Conservation (phyloP, 345 rosid genomes). For the Eucalyptus curtisii region DNA sequence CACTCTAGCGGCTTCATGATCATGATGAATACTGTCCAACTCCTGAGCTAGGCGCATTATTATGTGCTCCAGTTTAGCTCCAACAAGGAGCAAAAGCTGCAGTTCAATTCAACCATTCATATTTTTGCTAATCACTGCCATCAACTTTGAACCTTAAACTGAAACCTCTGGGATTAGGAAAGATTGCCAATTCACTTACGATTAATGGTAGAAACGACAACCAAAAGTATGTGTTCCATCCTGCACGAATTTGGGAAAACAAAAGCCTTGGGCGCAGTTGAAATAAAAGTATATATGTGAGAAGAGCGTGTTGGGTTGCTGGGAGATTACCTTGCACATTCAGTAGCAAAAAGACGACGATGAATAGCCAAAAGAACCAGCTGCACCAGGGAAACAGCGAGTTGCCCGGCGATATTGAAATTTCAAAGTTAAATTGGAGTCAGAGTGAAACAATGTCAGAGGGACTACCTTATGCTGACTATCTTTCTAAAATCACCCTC, state of each 20-base stretch:
- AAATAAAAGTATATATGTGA: not conserved
- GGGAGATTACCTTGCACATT: constrained; percentile 44
- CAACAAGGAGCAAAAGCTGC: constrained; percentile 75
- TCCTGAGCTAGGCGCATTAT: constrained; percentile 50
- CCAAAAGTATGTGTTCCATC: constrained; percentile 90
- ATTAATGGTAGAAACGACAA: constrained; percentile 65
- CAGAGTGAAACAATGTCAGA: not conserved
- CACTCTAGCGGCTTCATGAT: constrained; percentile 28
- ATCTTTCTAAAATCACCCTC: constrained; percentile 56
- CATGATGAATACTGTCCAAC: not conserved
- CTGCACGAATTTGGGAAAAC: constrained; percentile 12
- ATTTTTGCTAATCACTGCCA: not conserved
- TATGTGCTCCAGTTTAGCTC: constrained; percentile 65
- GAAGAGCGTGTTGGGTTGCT: not conserved
- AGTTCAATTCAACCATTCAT: not conserved
- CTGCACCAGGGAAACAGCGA: constrained; percentile 10
- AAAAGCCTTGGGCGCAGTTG: not conserved
- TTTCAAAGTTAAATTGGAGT: not conserved
- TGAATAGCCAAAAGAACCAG: constrained; percentile 88
- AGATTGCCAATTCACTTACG: constrained; percentile 30
- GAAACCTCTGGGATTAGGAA: not conserved
- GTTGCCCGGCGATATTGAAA: not conserved
- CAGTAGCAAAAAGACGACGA: constrained; percentile 62
- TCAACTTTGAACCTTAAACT: not conserved
- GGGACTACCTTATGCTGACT: constrained; percentile 57